Conservation (phyloP, 2,329 filamentous ascomycete genomes). For the Colletotrichum plurivorum region DNA sequence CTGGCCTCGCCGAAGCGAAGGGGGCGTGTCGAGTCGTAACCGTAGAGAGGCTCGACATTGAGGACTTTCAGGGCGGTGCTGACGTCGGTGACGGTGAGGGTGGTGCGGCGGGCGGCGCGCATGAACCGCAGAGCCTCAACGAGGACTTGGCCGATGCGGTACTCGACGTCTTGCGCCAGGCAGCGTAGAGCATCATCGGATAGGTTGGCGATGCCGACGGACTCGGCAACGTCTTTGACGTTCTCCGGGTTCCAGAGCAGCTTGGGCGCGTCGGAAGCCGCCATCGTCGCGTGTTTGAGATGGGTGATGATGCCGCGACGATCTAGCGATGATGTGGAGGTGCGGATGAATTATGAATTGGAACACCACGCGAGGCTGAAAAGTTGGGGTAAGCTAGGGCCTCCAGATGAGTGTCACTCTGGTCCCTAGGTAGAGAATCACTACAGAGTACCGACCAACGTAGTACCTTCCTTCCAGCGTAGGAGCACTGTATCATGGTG, state of each 20-base stretch:
- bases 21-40: slow-evolving; percentile 92
- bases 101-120: slow-evolving; percentile 89
- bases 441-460: too few species aligned
- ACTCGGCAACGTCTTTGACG: slow-evolving; percentile 95
- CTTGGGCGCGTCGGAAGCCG: slow-evolving; percentile 47
- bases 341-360: background rate
- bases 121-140: slow-evolving; percentile 97
- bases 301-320: slow-evolving; percentile 8
- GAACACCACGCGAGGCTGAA: slow-evolving; percentile 16
- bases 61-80: slow-evolving; percentile 87
- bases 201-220: slow-evolving; percentile 86
- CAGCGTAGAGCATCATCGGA: slow-evolving; percentile 89
- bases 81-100: slow-evolving; percentile 90
- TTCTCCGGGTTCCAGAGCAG: slow-evolving; percentile 97
- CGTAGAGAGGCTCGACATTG: slow-evolving; percentile 95
- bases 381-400: slow-evolving; percentile 7
- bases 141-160: slow-evolving; percentile 92
- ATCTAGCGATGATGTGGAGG: background rate
- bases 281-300: slow-evolving; percentile 28
- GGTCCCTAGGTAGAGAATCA: background rate
- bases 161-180: slow-evolving; percentile 94
- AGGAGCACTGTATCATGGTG: too few species aligned
- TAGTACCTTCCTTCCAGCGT: background rate
- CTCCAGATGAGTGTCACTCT: background rate
- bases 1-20: slow-evolving; percentile 94